phyloP scores from a whole-genome alignment of 768 basidiomycete species.

The Xerocomus potaroensis region DNA sequence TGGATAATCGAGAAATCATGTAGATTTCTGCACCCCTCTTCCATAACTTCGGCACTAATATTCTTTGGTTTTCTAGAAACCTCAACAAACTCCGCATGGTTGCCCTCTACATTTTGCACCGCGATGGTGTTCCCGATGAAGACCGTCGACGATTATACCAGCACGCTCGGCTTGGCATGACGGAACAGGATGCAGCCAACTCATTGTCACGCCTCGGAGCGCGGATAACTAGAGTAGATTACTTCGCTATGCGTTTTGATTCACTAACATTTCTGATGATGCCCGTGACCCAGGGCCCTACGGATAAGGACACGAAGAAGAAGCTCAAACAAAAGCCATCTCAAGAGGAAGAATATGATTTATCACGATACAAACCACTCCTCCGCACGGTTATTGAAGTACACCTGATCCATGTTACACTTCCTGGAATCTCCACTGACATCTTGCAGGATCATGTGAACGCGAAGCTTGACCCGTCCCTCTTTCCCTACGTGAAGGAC shows the following conservation, averaged over 20 bases:
- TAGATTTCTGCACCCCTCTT: conserved; percentile 34
- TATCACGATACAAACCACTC: conserved; percentile 88
- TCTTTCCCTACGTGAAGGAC: conserved; percentile 92
- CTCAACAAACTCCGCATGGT: conserved; percentile 94
- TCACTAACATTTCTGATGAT: not conserved
- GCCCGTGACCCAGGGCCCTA: conserved; percentile 47
- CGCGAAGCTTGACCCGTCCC: conserved; percentile 67
- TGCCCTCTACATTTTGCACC: conserved; percentile 88
- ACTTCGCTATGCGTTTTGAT: not conserved
- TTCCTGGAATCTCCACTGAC: not conserved
- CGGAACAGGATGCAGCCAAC: conserved; percentile 93
- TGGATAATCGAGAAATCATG: conserved; percentile 85
- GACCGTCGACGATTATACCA: conserved; percentile 93
- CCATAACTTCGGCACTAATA: not conserved
- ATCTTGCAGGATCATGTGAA: conserved; percentile 69
- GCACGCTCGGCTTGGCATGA: conserved; percentile 80
- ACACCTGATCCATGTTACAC: conserved; percentile 11
- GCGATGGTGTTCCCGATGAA: conserved; percentile 98
- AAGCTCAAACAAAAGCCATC: conserved; percentile 72
- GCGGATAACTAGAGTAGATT: conserved; percentile 73
- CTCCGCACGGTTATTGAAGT: conserved; percentile 84
- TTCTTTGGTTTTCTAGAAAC: conserved; percentile 47
- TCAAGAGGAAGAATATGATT: conserved; percentile 92
- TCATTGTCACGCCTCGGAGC: conserved; percentile 78
- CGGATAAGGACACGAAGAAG: conserved; percentile 76